Base-by-base conservation (phyloP, 2,329 filamentous ascomycete species). In the Lithohypha guttulata region DNA sequence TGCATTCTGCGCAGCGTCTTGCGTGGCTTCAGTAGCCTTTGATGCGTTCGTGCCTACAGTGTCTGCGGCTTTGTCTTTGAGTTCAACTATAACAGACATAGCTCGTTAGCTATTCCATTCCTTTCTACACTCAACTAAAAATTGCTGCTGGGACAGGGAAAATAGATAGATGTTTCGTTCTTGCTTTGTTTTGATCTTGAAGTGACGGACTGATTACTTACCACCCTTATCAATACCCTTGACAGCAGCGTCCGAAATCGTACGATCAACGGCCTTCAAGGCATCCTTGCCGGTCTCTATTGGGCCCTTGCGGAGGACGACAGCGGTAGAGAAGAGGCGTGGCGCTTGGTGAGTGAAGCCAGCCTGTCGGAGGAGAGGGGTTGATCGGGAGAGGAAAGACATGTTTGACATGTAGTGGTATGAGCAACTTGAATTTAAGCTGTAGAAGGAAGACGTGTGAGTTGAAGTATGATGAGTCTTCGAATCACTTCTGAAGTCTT, bases 141-240 rank as follows among this genome's bases (percentile, higher is more conserved):
- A 25, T 22, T 20, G 20, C n/a, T n/a, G n/a, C n/a, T n/a, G n/a
- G n/a, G n/a, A n/a, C n/a, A n/a, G n/a, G n/a, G n/a, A n/a, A n/a
- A n/a, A n/a, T n/a, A n/a, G n/a, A n/a, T n/a, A n/a, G n/a, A n/a
- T n/a, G n/a, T n/a, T n/a, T n/a, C n/a, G n/a, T n/a, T n/a, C n/a
- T n/a, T n/a, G n/a, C n/a, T n/a, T n/a, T n/a, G n/a, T n/a, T n/a
- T n/a, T n/a, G n/a, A n/a, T n/a, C n/a, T n/a, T n/a, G n/a, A n/a
- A n/a, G n/a, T n/a, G n/a, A n/a, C n/a, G n/a, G n/a, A n/a, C n/a
- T 21, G 56, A 13, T 25, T 10, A 66, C 74, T 43, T 70, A 78
- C 75, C 67, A 43, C 72, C 71, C 50, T 66, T 74, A 59, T 80
- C 70, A 45, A 79, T 76, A 31, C 75, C 75, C 59, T 73, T 72